A percentile compares a stretch with the other conserved stretches of the same genome.
Conservation (phyloP, 2,329 filamentous ascomycete genomes). For the Bipolaris victoriae region DNA sequence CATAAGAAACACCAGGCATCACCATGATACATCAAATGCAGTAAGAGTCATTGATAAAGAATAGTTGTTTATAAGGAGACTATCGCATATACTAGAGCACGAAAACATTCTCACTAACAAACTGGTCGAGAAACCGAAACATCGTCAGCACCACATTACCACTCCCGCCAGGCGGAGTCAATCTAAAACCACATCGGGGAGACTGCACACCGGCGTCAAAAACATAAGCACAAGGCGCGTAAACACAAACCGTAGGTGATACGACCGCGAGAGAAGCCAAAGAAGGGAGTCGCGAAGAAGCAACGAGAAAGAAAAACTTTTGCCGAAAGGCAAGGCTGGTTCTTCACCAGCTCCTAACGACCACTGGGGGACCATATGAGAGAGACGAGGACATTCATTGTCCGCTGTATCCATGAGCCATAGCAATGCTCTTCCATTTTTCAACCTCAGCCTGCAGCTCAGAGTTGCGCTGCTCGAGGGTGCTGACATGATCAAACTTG, state of each 20-base stretch:
- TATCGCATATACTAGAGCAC: slow-evolving; percentile 21
- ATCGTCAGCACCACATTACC: slow-evolving; percentile 18
- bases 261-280: slow-evolving; percentile 9
- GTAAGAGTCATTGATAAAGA: slow-evolving; percentile 22
- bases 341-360: slow-evolving; percentile 48
- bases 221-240: slow-evolving; percentile 21
- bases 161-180: slow-evolving; percentile 45
- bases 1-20: slow-evolving; percentile 3
- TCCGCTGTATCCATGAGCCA: slow-evolving; percentile 47
- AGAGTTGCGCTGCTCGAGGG: slow-evolving; percentile 74
- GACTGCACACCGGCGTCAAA: slow-evolving; percentile 42
- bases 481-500: slow-evolving; percentile 77
- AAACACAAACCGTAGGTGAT: slow-evolving; percentile 17
- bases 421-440: slow-evolving; percentile 52
- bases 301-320: slow-evolving; percentile 33
- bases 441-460: slow-evolving; percentile 64
- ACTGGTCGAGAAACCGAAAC: not conserved
- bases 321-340: slow-evolving; percentile 35
- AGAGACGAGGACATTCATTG: slow-evolving; percentile 41
- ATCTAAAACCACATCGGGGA: slow-evolving; percentile 44
- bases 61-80: slow-evolving; percentile 28
- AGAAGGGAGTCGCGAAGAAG: slow-evolving; percentile 10
- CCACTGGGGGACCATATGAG: slow-evolving; percentile 37
- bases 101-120: slow-evolving; percentile 12
- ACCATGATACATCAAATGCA: not conserved